Evolutionary conservation across 192 early-diverging fungal species (phyloP), one percentile per base, ranked within the genome.

Genomic region (Coemansia guatemalensis): DNA sequence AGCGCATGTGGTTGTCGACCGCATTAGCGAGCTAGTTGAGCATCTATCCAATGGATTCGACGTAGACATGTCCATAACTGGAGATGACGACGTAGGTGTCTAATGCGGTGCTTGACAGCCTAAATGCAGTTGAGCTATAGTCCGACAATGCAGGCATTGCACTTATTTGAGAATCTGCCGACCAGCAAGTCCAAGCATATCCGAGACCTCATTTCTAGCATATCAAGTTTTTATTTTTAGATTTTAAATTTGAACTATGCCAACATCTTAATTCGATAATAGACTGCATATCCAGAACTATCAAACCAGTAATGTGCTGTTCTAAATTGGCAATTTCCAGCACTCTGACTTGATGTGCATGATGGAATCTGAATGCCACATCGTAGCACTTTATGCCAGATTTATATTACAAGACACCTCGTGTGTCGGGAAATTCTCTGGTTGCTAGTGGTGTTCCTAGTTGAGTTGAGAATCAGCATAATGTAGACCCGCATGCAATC

Each of bases 1-100:
- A 29, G 71, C 81, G 20, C 75, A 82, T 27, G 56, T 78, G 4
- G 65, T 64, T n/a, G 71, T 82, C n/a, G 71, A 74, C 29, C 62
- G 68, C 24, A 69, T 82, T 25, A 75, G 74, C 53, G 60, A 57
- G 51, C 66, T 82, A 6, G 58, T 65, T 18, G 56, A 44, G 11
- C 41, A 52, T 8, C 62, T 82, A 23, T 39, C 51, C 0, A n/a
- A 26, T 23, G 79, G 79, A 0, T 82, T 82, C 51, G 69, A 71
- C 1, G 65, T 61, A 22, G 56, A 71, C 56, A 68, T 69, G 61
- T 12, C 56, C 0, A 64, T 79, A 32, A 24, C 54, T 23, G 75
- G 61, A 12, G 18, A 53, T 18, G 60, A 59, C 7, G 41, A 63
- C 18, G 41, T 41, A 20, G 39, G 30, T 47, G 20, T 20, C 8